These are phyloP conservation scores for Parietaria judaica DNA, from an alignment of 306 rosid species.

Conservation along the genomic window DNA sequence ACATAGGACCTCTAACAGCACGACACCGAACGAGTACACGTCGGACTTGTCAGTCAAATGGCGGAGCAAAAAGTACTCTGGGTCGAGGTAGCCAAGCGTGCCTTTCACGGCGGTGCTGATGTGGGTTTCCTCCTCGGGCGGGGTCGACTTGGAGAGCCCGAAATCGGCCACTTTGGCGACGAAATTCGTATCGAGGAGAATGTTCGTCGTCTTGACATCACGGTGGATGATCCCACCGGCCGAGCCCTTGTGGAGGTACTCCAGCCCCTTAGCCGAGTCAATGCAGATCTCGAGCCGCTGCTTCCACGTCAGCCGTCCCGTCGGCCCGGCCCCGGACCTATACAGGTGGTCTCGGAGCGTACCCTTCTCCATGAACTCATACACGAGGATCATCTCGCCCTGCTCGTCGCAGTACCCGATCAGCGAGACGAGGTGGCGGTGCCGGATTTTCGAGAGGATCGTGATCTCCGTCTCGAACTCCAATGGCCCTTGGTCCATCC, in stretches of 20 bases:
- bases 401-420: constrained; percentile 45
- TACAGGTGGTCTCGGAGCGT: constrained; percentile 41
- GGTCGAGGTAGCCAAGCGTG: constrained; percentile 53
- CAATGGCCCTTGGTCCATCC: constrained; percentile 39
- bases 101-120: constrained; percentile 48
- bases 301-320: constrained; percentile 42
- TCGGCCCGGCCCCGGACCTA: not conserved
- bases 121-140: constrained; percentile 35
- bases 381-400: constrained; percentile 46
- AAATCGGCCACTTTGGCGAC: constrained; percentile 56
- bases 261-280: constrained; percentile 45
- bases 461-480: constrained; percentile 48
- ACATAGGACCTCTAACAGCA: constrained; percentile 46
- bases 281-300: constrained; percentile 50
- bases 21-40: constrained; percentile 53
- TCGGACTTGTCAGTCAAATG: constrained; percentile 54
- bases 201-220: constrained; percentile 47
- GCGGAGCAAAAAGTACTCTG: constrained; percentile 37
- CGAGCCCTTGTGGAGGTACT: constrained; percentile 47
- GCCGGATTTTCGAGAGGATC: constrained; percentile 50
- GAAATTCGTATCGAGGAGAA: constrained; percentile 39
- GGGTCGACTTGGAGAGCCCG: constrained; percentile 49
- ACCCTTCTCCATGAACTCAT: constrained; percentile 45
- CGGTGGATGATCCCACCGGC: constrained; percentile 48
- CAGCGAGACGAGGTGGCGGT: constrained; percentile 44